These are phyloP conservation scores for Trametes gibbosa DNA, from an alignment of 768 basidiomycete genomes.

Conservation along the genomic window DNA sequence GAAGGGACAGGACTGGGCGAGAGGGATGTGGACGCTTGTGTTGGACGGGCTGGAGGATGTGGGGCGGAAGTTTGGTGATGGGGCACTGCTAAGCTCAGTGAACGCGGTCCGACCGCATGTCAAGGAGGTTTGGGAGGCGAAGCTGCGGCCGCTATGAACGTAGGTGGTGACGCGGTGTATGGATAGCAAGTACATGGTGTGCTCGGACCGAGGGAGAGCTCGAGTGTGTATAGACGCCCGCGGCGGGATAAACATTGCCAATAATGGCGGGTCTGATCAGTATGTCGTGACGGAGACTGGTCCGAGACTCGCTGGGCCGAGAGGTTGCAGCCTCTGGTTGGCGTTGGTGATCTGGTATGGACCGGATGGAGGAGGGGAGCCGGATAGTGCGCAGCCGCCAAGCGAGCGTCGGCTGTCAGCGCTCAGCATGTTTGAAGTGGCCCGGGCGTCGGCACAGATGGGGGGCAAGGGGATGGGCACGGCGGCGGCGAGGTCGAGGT, in stretches of 20 bases:
- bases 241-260: no score
- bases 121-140: slow-evolving; percentile 44
- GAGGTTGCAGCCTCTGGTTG: no score
- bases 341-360: neutral
- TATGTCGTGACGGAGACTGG: neutral
- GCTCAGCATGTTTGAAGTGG: no score
- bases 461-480: neutral
- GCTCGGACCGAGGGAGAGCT: neutral
- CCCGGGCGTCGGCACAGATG: neutral
- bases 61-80: slow-evolving; percentile 52
- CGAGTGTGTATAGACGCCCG: neutral
- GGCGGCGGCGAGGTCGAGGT: neutral
- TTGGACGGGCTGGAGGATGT: slow-evolving; percentile 46
- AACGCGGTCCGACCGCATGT: slow-evolving; percentile 48
- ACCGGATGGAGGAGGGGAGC: neutral
- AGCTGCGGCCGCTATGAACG: slow-evolving; percentile 42
- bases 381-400: neutral
- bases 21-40: slow-evolving; percentile 61
- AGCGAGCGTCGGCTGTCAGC: slow-evolving; percentile 9
- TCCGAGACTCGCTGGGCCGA: neutral
- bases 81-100: slow-evolving; percentile 50
- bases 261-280: no score
- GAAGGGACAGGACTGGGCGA: slow-evolving; percentile 73
- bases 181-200: neutral
- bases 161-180: neutral